These are phyloP conservation scores for Blakeslea trispora DNA, from an alignment of 371 early-diverging fungal species.

Conservation along the genomic window DNA sequence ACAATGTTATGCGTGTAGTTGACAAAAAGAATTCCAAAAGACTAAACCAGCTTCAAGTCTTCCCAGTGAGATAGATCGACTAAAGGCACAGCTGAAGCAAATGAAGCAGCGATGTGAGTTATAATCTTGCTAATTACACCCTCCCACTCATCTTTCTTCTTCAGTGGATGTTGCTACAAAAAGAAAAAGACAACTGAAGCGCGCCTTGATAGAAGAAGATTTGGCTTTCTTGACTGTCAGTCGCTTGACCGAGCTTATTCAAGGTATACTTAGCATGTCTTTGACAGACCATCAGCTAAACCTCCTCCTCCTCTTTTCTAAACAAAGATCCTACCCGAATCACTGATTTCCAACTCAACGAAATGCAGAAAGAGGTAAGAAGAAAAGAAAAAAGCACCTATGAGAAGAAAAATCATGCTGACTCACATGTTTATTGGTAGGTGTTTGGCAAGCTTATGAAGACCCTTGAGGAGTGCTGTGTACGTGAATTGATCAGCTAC, in stretches of 20 bases:
- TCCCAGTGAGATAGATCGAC: slow-evolving; percentile 11
- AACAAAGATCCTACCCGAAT: slow-evolving; percentile 33
- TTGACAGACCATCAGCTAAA: background rate
- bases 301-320: background rate
- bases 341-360: slow-evolving; percentile 24
- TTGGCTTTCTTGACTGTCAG: slow-evolving; percentile 29
- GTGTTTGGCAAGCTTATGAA: slow-evolving; percentile 33
- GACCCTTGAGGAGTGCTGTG: slow-evolving; percentile 25
- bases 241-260: slow-evolving; percentile 25
- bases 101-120: slow-evolving; percentile 17
- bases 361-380: slow-evolving; percentile 29
- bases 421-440: slow-evolving; percentile 7
- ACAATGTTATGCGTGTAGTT: too few species aligned
- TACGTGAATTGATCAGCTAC: slow-evolving; percentile 39
- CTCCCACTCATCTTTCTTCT: background rate
- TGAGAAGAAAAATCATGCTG: too few species aligned
- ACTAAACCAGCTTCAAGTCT: background rate
- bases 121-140: background rate
- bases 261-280: slow-evolving; percentile 5
- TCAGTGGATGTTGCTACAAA: slow-evolving; percentile 28
- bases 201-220: slow-evolving; percentile 36
- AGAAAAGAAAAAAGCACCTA: background rate
- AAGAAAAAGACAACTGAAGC: slow-evolving; percentile 25
- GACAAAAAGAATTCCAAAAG: background rate
- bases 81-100: slow-evolving; percentile 16